Base-by-base conservation (phyloP, 2,329 filamentous ascomycete species). In the Diaporthe caulivora region DNA sequence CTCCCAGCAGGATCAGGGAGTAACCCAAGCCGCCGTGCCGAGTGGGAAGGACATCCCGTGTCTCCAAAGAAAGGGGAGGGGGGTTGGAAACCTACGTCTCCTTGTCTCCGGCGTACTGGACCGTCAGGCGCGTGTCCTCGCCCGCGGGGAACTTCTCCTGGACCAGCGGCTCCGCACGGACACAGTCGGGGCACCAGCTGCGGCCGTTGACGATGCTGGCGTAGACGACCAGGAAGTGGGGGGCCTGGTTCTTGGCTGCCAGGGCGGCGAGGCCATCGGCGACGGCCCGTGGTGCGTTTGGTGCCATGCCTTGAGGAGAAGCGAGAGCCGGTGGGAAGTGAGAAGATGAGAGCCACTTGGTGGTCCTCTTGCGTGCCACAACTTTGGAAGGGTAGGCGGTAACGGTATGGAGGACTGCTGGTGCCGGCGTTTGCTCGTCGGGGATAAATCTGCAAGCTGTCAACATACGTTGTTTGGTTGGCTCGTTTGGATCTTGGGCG, bases 161-260 rank as follows among this genome's bases (percentile, higher is more conserved):
- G 17, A 80, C 53, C 44, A 79, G 72, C 11, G 77, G 60, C 62
- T 80, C 79, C 7, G 79, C 78, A n/a, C 62, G 72, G 9, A 75
- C 68, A 75, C 78, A 79, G 64, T 80, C 79, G 21, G 77, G 76
- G 67, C 79, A 79, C 79, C 79, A 80, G 37, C 75, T 77, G 44
- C 70, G 74, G 1, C 78, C 77, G 26, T 76, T 75, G 26, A 70
- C 58, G 21, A 77, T 71, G n/a, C 75, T 77, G 26, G 78, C 78
- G 53, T 79, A 79, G 53, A 80, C 71, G 15, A 78, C 72, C 8
- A 79, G 47, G 60, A 77, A 79, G 7, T 75, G 70, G n/a, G 77
- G 75, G 40, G 74, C 76, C 5, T 74, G 62, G 15, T 72, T 37
- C n/a, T 70, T 37, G 8, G 72, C 69, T 37, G 53, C 76, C 53